Base-by-base conservation (phyloP, 768 basidiomycete genomes). In the Neoboletus brunneissimus region DNA sequence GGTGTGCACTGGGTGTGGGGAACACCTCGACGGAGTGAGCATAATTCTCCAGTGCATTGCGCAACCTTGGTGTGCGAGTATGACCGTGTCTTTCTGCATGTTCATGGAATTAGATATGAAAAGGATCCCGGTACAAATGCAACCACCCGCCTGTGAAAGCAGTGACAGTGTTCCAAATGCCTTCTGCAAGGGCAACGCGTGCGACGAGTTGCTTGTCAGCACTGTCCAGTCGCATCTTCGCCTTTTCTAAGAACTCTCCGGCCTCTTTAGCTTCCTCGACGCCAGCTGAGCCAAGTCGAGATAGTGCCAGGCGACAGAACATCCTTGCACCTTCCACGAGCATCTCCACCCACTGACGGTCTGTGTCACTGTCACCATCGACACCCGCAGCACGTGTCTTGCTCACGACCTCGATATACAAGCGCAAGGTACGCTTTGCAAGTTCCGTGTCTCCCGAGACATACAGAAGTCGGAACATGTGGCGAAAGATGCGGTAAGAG, bases 351-450 rank as follows among this genome's bases (percentile, higher is more conserved):
- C 92, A 96, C 37, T 81, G 72, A 13, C 71, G 67, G 67, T 94
- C 87, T 0, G 78, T 78, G 60, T 96, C 93, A 41, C 76, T 74
- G 40, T 87, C 80, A 29, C 64, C 64, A 2, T 73, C 71, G 23
- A 79, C 75, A 61, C 67, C 69, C 7, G 64, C 68, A 65, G 94
- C 81, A 54, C 85, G 82, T 11, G 91, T 86, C 68, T 97, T 97
- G 40, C 85, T 79, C 10, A 94, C 89, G 16, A 95, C 81, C 64
- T 91, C 88, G 10, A 88, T 79, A 65, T 98, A 98, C 29, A 98
- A 75, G 37, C 82, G 78, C 38, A 98, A 79, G 0, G 87, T 89
- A 20, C 91, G 83, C 64, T 82, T 84, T 3, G 91, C 88, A 4
- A 92, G 79, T 18, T 76, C 68, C 3, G 73, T 72, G 60, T 87